Conservation (phyloP, 2,329 filamentous ascomycete genomes). For the Cytospora mali region DNA sequence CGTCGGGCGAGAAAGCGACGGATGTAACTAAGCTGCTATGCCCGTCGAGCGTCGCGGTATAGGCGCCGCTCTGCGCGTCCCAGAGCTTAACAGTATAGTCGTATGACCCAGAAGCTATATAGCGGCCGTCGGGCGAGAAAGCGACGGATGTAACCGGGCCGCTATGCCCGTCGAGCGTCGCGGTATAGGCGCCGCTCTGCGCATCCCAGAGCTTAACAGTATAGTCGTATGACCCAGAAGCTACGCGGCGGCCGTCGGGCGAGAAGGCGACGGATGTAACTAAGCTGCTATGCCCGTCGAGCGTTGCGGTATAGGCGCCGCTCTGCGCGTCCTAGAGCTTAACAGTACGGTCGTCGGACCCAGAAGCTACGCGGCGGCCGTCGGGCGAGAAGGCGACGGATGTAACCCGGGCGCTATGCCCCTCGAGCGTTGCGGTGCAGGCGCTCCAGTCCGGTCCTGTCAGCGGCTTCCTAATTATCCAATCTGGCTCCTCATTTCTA, state of each 20-base stretch:
- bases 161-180: not conserved
- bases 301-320: too few species aligned
- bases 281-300: not conserved
- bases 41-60: too few species aligned
- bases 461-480: too few species aligned
- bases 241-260: not conserved
- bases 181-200: too few species aligned
- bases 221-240: not conserved
- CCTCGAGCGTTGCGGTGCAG: too few species aligned
- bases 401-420: not conserved
- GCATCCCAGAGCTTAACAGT: slow-evolving; percentile 32
- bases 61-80: too few species aligned
- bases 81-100: slow-evolving; percentile 24
- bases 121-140: not conserved
- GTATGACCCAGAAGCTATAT: not conserved
- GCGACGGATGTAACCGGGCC: not conserved
- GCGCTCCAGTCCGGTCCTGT: too few species aligned
- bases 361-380: not conserved
- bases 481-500: too few species aligned
- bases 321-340: slow-evolving; percentile 35
- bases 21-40: too few species aligned
- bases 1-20: too few species aligned
- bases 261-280: not conserved
- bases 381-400: not conserved
- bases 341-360: not conserved